Conservation (phyloP, 2,329 filamentous ascomycete genomes). For the Aschersonia sp. region DNA sequence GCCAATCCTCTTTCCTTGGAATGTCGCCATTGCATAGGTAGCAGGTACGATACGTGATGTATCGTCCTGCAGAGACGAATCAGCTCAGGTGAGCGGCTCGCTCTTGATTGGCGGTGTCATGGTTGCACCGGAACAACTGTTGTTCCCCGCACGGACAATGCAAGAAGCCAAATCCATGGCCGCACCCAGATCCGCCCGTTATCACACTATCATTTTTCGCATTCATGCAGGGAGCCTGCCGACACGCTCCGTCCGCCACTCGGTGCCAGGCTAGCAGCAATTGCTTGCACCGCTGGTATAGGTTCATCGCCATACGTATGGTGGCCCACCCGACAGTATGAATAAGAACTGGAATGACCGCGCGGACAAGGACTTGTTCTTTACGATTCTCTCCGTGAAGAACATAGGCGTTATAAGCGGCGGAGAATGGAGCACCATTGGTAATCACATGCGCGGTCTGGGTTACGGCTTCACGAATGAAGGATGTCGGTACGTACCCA, state of each 20-base stretch:
- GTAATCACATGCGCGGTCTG: conserved; percentile 42
- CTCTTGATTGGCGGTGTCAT: not conserved
- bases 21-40: too few species aligned
- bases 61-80: not conserved
- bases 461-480: conserved; percentile 52
- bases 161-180: not conserved
- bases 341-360: conserved; percentile 49
- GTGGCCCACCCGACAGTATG: conserved; percentile 12
- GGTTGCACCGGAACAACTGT: conserved; percentile 3
- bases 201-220: conserved; percentile 28
- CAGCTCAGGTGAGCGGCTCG: not conserved
- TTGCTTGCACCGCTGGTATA: not conserved
- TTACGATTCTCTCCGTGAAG: conserved; percentile 47
- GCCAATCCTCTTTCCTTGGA: too few species aligned
- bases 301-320: conserved; percentile 7
- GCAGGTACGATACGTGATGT: not conserved
- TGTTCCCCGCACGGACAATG: conserved; percentile 2
- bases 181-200: conserved; percentile 12
- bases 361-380: conserved; percentile 48
- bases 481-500: conserved; percentile 41
- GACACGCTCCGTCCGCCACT: conserved; percentile 17
- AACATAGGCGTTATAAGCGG: conserved; percentile 50
- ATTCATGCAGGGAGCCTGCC: conserved; percentile 17
- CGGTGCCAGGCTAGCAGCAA: conserved; percentile 2
- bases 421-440: conserved; percentile 46